A percentile compares a stretch with the other conserved stretches of the same genome.
Evolutionary conservation across 768 basidiomycete species (phyloP).

Genomic region (Lentinula guzmanii): DNA sequence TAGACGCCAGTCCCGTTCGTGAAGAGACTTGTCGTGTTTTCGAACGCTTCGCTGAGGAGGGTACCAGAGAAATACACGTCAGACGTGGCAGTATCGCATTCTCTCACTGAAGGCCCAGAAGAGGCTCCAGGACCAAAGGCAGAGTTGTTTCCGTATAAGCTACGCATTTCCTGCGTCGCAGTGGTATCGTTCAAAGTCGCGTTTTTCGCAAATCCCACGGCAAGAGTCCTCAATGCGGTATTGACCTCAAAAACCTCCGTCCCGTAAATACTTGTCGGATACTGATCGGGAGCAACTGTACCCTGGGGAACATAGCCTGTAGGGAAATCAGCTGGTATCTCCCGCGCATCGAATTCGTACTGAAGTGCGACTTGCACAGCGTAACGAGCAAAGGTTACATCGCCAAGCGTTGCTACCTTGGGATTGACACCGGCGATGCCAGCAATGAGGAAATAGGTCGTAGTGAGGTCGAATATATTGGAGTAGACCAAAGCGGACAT

Average conservation of each 20-base stretch:
- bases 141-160: conserved; percentile 12
- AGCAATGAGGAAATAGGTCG: conserved; percentile 29
- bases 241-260: conserved; percentile 31
- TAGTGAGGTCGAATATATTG: conserved; percentile 23
- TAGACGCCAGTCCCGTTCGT: conserved; percentile 26
- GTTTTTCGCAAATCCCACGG: conserved; percentile 14
- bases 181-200: conserved; percentile 17
- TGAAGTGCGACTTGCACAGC: conserved; percentile 24
- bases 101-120: conserved; percentile 16
- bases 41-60: conserved; percentile 25
- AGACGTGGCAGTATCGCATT: conserved; percentile 22
- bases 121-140: conserved; percentile 18
- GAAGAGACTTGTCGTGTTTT: conserved; percentile 15
- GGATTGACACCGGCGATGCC: conserved; percentile 31
- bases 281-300: conserved; percentile 7
- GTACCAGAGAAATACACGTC: conserved; percentile 27
- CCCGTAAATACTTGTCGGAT: conserved; percentile 11
- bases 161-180: conserved; percentile 12
- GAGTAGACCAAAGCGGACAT: conserved; percentile 23
- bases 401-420: conserved; percentile 22
- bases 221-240: conserved; percentile 19
- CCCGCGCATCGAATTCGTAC: conserved; percentile 31
- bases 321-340: conserved; percentile 26
- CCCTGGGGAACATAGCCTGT: conserved; percentile 23
- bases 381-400: conserved; percentile 26